Conservation (phyloP, 2,329 filamentous ascomycete species). For the Fusarium avenaceum region DNA sequence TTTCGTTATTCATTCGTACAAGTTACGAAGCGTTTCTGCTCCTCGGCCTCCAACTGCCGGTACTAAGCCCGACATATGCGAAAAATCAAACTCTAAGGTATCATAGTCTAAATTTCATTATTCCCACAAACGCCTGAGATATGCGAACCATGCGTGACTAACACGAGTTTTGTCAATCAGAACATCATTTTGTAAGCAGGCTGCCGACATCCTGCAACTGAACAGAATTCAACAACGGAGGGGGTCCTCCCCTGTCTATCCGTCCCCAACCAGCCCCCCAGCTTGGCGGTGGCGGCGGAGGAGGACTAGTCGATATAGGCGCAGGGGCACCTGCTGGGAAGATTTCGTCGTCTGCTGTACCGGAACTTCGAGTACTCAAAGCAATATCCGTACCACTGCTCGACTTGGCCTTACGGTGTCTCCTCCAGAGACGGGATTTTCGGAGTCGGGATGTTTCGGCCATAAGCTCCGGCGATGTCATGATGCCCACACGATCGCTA, state of each 20-base stretch:
- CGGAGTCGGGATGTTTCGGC: conserved; percentile 44
- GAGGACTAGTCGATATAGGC: conserved; percentile 21
- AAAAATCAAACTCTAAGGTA: conserved; percentile 50
- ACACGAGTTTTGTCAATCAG: conserved; percentile 13
- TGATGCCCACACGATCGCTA: conserved; percentile 57
- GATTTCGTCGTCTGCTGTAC: conserved; percentile 45
- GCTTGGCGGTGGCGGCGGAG: conserved; percentile 43
- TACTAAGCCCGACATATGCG: conserved; percentile 34
- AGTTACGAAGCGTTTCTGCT: conserved; percentile 19
- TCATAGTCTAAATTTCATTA: conserved; percentile 50
- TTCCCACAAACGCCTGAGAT: conserved; percentile 46
- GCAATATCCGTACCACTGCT: conserved; percentile 53
- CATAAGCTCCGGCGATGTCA: conserved; percentile 59
- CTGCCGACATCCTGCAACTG: conserved; percentile 55
- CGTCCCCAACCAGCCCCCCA: conserved; percentile 53
- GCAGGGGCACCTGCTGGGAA: conserved; percentile 39
- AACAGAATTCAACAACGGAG: conserved; percentile 47
- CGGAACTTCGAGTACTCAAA: conserved; percentile 51
- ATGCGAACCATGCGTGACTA: conserved; percentile 27
- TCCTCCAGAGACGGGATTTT: conserved; percentile 51
- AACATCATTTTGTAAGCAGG: conserved; percentile 43
- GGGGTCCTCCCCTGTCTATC: conserved; percentile 49
- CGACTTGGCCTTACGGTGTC: conserved; percentile 46
- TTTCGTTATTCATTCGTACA: conserved; percentile 44
- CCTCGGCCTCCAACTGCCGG: conserved; percentile 24